A percentile compares a stretch with the other conserved stretches of the same genome.
phyloP scores from a whole-genome alignment of 805 yeast species.

The Zygoascus tannicola region DNA sequence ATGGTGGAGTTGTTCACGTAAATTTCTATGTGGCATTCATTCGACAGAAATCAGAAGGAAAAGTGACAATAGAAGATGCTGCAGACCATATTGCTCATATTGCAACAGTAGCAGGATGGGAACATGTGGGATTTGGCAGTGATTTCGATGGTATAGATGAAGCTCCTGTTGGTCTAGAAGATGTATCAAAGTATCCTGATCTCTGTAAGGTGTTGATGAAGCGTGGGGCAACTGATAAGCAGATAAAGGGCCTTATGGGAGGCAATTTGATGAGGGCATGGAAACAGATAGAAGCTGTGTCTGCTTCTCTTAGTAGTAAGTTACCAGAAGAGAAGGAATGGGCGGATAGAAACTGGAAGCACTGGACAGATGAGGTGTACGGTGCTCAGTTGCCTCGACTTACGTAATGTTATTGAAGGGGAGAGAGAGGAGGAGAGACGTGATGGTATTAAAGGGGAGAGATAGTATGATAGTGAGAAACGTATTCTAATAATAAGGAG shows the following conservation, averaged over 20 bases:
- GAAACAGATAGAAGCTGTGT: constrained; percentile 10
- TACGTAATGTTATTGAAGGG: not conserved
- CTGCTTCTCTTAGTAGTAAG: not conserved
- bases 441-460: no score
- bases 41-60: constrained; percentile 8
- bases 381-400: not conserved
- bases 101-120: constrained; percentile 40
- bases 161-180: constrained; percentile 44
- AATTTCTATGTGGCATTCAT: constrained; percentile 39
- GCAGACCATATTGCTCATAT: constrained; percentile 38
- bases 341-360: constrained; percentile 5
- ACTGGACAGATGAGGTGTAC: constrained; percentile 1
- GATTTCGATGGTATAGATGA: constrained; percentile 46
- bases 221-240: constrained; percentile 36
- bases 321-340: constrained; percentile 6
- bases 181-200: constrained; percentile 47
- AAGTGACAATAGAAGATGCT: constrained; percentile 39
- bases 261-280: constrained; percentile 14
- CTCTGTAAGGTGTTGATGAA: constrained; percentile 30
- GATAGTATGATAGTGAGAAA: no score
- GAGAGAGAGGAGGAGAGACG: no score
- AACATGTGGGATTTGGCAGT: constrained; percentile 42
- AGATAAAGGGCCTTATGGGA: constrained; percentile 12
- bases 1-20: constrained; percentile 41
- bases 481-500: no score